Evolutionary conservation across 2,329 filamentous ascomycete species (phyloP), one percentile per base, ranked within the genome.

Genomic region (Penicillium palitans): DNA sequence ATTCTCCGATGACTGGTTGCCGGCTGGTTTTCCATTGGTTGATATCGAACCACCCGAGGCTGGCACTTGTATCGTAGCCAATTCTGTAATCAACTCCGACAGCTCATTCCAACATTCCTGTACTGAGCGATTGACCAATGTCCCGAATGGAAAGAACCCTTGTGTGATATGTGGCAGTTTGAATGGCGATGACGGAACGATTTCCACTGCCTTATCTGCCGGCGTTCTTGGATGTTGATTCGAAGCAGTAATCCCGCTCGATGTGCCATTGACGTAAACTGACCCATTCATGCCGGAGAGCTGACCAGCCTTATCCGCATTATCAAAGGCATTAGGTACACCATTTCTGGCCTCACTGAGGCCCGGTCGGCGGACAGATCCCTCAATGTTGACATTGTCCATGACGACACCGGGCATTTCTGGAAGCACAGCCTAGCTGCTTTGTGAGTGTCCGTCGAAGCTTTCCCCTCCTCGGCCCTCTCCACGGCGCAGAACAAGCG

Each of bases 81-180:
- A 78, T 59, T 88, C 84, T 39, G 82, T 78, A 44, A 97, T 83
- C 61, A 89, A 82, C 9, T 90, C 87, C 49, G 85, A 82, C 33
- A 98, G 80, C 55, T 88, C 85, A 71, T 90, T 91, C 75, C 93
- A 93, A 49, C 90, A 91, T 68, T 88, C 86, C 74, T 97, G 92
- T 35, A 90, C 88, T 39, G 95, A 83, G 65, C 95, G 87, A 63
- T 86, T 84, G 52, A 98, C 82, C 46, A 99, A 79, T 15, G 83
- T 83, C 5, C 87, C 87, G 21, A 98, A 81, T 4, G 91, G 87
- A 56, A 93, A 83, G 72, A 92, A 96, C 35, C 86, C 88, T 57
- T 87, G 80, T 0, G 88, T 88, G 58, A 96, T 89, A 70, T 96
- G 91, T 48, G 77, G 74, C 41, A 87, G 75, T 61, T 83, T 79